Evolutionary conservation across 1,284 basidiomycete genomes (phyloP).

Genomic region (Melampsora larici-populina): DNA sequence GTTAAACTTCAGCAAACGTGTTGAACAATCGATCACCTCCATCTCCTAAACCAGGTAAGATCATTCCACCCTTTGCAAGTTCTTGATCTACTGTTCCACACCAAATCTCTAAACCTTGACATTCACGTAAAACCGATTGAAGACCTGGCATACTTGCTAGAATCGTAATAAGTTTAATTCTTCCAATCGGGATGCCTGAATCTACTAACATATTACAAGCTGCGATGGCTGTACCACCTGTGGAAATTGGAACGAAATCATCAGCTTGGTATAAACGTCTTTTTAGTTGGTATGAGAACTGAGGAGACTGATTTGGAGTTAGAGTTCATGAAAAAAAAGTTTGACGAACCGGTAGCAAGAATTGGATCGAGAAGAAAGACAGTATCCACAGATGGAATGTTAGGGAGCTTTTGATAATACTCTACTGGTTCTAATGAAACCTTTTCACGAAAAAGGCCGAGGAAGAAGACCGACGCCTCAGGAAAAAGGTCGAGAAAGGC

Average conservation of each 20-base stretch:
- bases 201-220: slow-evolving; percentile 52
- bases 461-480: slow-evolving; percentile 80
- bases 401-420: slow-evolving; percentile 90
- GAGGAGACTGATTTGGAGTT: too few species aligned
- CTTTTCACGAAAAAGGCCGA: slow-evolving; percentile 87
- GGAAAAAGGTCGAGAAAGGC: slow-evolving; percentile 74
- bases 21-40: slow-evolving; percentile 45
- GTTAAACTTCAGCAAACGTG: slow-evolving; percentile 9
- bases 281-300: not conserved
- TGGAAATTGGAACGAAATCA: not conserved
- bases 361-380: slow-evolving; percentile 82
- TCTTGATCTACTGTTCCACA: slow-evolving; percentile 49
- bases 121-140: slow-evolving; percentile 63
- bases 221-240: slow-evolving; percentile 44
- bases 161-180: slow-evolving; percentile 79
- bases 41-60: slow-evolving; percentile 51
- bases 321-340: not conserved
- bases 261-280: not conserved
- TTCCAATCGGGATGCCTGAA: slow-evolving; percentile 52
- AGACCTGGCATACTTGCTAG: slow-evolving; percentile 75
- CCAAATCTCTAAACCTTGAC: slow-evolving; percentile 74
- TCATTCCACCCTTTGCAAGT: slow-evolving; percentile 49
- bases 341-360: slow-evolving; percentile 71
- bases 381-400: slow-evolving; percentile 69
- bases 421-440: slow-evolving; percentile 86